These are phyloP conservation scores for Candida tallmaniae DNA, from an alignment of 805 yeast genomes.

Conservation along the genomic window DNA sequence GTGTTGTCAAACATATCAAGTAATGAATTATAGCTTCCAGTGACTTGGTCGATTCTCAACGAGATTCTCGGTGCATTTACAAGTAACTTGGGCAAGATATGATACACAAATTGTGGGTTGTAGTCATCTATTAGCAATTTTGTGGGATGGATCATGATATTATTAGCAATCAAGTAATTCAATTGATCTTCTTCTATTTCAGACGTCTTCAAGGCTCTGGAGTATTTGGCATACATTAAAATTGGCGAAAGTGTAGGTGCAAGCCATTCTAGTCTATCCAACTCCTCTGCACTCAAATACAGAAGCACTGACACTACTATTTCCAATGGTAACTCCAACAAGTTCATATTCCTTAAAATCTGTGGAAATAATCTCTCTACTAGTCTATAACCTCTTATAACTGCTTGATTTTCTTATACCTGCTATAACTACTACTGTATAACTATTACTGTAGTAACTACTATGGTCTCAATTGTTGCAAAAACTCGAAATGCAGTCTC, in stretches of 20 bases:
- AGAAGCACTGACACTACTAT: background rate
- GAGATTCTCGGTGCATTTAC: conserved; percentile 1
- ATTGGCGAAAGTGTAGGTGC: conserved; percentile 1
- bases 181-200: background rate
- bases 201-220: background rate
- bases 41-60: background rate
- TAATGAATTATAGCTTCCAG: too few species aligned
- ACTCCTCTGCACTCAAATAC: background rate
- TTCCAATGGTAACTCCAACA: conserved; percentile 1
- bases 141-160: conserved; percentile 2
- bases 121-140: conserved; percentile 5
- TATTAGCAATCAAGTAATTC: background rate
- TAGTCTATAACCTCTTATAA: too few species aligned
- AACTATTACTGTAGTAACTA: background rate
- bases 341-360: too few species aligned
- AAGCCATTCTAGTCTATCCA: background rate
- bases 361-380: too few species aligned
- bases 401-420: background rate
- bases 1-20: background rate
- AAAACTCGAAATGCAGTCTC: background rate
- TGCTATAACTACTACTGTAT: background rate
- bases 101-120: background rate
- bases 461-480: too few species aligned
- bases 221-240: conserved; percentile 3
- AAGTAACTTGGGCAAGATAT: conserved; percentile 1